Evolutionary conservation across 768 basidiomycete genomes (phyloP).

Genomic region (Stropharia rugosoannulata): DNA sequence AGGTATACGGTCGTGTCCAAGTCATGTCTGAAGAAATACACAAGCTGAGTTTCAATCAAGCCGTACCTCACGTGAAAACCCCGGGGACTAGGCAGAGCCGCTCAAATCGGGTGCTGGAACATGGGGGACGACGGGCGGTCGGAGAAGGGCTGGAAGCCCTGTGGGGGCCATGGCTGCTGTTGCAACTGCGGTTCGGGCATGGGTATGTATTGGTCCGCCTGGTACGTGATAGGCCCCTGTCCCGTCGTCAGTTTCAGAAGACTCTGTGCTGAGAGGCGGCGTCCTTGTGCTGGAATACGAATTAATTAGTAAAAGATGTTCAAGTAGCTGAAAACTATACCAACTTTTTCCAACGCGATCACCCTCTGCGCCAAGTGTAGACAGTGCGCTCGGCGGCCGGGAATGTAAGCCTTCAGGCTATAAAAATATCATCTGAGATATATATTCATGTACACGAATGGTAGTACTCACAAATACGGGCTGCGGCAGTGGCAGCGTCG

Average conservation of each 20-base stretch:
- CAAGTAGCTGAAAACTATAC: conserved; percentile 17
- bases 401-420: neutral
- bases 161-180: conserved; percentile 5
- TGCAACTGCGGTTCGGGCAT: conserved; percentile 11
- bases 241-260: neutral
- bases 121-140: conserved; percentile 34
- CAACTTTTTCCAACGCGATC: conserved; percentile 21
- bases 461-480: conserved; percentile 25
- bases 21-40: no score
- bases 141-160: conserved; percentile 17
- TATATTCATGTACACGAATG: neutral
- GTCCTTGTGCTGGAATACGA: neutral
- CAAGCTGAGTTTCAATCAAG: no score
- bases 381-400: conserved; percentile 28
- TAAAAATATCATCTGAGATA: conserved; percentile 6
- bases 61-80: no score
- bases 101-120: no score
- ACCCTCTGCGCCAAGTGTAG: conserved; percentile 16
- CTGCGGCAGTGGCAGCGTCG: conserved; percentile 16
- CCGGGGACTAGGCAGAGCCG: no score
- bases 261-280: neutral
- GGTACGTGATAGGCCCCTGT: neutral
- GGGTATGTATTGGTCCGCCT: conserved; percentile 15
- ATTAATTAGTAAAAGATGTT: neutral
- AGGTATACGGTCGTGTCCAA: no score